Conservation (phyloP, 2,329 filamentous ascomycete species). For the Pseudogymnoascus sp. region DNA sequence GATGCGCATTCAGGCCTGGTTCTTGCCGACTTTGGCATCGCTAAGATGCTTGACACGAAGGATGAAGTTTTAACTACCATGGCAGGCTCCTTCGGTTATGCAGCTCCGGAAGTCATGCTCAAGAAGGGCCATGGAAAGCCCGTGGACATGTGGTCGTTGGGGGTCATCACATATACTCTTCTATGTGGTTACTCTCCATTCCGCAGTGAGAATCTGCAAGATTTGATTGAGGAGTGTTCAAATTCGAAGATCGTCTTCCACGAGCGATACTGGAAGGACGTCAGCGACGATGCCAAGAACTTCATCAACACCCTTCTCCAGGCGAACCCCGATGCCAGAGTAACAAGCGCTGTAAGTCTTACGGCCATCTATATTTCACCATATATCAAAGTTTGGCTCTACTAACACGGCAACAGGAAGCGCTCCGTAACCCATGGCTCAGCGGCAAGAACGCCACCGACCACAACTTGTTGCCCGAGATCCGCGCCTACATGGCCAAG, state of each 20-base stretch:
- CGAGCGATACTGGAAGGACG: slow-evolving; percentile 96
- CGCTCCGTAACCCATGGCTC: slow-evolving; percentile 78
- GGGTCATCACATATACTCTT: slow-evolving; percentile 96
- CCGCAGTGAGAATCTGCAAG: slow-evolving; percentile 84
- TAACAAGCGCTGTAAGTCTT: slow-evolving; percentile 60
- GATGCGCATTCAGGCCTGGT: slow-evolving; percentile 75
- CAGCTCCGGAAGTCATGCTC: slow-evolving; percentile 95
- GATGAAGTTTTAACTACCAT: slow-evolving; percentile 93
- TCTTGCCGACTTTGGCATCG: slow-evolving; percentile 95
- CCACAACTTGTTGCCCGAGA: slow-evolving; percentile 95
- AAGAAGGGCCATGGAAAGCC: slow-evolving; percentile 97
- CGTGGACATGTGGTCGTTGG: slow-evolving; percentile 98
- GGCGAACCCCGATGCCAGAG: slow-evolving; percentile 66
- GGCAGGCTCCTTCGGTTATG: slow-evolving; percentile 97
- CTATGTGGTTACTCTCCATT: slow-evolving; percentile 98
- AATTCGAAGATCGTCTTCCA: slow-evolving; percentile 83
- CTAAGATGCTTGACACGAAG: slow-evolving; percentile 89
- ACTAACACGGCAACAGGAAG: slow-evolving; percentile 44
- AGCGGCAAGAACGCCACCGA: slow-evolving; percentile 86
- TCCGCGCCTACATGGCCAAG: slow-evolving; percentile 87
- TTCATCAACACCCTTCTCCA: slow-evolving; percentile 81
- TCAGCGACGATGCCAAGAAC: slow-evolving; percentile 88
- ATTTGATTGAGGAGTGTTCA: slow-evolving; percentile 91
- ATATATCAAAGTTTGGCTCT: neutral
- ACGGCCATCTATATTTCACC: neutral